Conservation (phyloP, 352 stramenopile genomes). For the Ophiocytium majus region DNA sequence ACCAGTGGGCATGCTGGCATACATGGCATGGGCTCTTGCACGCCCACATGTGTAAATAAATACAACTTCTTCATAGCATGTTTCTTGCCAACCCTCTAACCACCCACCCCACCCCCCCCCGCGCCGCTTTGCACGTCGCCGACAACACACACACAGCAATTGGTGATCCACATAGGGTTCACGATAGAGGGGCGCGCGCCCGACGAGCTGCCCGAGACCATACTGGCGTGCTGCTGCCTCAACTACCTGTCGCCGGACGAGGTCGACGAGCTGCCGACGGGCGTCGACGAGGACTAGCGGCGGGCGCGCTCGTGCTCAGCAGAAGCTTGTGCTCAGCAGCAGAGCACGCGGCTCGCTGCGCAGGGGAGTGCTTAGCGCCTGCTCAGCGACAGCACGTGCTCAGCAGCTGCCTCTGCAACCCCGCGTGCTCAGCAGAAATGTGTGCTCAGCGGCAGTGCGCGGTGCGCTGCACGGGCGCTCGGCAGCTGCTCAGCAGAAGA, state of each 20-base stretch:
- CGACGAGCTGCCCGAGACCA: constrained; percentile 51
- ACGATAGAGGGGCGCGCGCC: constrained; percentile 52
- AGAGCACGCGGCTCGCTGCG: too few relatives aligned
- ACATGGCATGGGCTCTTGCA: too few relatives aligned
- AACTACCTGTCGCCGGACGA: constrained; percentile 33
- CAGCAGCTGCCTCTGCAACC: too few relatives aligned
- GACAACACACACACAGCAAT: constrained; percentile 31
- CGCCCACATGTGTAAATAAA: not conserved
- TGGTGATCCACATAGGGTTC: constrained; percentile 57
- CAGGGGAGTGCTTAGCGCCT: too few relatives aligned
- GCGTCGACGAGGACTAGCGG: constrained; percentile 14
- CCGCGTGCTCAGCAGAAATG: too few relatives aligned
- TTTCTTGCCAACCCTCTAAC: not conserved
- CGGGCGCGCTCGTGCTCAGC: too few relatives aligned
- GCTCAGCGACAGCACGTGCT: too few relatives aligned
- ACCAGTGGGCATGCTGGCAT: too few relatives aligned
- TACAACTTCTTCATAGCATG: not conserved
- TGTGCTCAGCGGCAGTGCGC: too few relatives aligned
- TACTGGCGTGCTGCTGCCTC: constrained; percentile 49
- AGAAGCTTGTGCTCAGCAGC: too few relatives aligned
- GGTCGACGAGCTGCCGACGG: not conserved
- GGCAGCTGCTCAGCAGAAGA: too few relatives aligned
- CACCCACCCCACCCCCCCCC: not conserved
- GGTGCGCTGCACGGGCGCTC: too few relatives aligned
- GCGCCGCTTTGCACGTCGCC: not conserved